Percentiles rank a stretch among this genome's conserved stretches.
Conservation (phyloP, 495 filamentous ascomycete genomes). For the Podospora comata region DNA sequence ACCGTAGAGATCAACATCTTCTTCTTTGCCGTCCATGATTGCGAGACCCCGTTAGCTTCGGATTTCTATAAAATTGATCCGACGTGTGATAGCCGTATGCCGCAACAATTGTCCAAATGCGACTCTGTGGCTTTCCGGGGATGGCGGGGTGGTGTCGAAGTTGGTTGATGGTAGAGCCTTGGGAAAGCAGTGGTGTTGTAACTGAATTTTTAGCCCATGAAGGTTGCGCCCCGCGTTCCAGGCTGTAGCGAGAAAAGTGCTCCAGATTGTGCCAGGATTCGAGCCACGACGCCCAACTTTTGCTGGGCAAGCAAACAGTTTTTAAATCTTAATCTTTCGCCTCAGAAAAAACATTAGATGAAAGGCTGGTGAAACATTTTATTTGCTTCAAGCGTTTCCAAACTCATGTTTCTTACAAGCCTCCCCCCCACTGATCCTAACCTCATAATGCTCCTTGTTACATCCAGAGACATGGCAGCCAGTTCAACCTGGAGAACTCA, state of each 20-base stretch:
- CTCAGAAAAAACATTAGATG: background rate
- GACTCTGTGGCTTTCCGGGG: background rate
- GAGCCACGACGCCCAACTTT: background rate
- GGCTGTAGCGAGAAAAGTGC: background rate
- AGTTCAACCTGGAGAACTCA: background rate
- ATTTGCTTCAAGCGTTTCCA: background rate
- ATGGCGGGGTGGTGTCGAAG: background rate
- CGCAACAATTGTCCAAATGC: background rate
- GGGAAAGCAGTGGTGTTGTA: background rate
- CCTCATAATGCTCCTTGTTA: background rate
- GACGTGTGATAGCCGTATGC: background rate
- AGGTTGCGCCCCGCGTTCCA: background rate
- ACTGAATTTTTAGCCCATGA: background rate
- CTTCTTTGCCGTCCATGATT: slow-evolving; percentile 40
- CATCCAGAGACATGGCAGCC: background rate
- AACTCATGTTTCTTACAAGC: background rate
- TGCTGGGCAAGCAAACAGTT: background rate
- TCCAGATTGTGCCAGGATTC: background rate
- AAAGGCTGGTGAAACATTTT: background rate
- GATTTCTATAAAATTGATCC: background rate
- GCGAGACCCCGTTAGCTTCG: slow-evolving; percentile 18
- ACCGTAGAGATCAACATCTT: slow-evolving; percentile 70
- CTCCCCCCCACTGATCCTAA: no score
- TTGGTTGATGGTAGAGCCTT: background rate
- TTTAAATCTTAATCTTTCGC: background rate